phyloP scores from a whole-genome alignment of 1,284 basidiomycete species.

The Microbotryum intermedium region DNA sequence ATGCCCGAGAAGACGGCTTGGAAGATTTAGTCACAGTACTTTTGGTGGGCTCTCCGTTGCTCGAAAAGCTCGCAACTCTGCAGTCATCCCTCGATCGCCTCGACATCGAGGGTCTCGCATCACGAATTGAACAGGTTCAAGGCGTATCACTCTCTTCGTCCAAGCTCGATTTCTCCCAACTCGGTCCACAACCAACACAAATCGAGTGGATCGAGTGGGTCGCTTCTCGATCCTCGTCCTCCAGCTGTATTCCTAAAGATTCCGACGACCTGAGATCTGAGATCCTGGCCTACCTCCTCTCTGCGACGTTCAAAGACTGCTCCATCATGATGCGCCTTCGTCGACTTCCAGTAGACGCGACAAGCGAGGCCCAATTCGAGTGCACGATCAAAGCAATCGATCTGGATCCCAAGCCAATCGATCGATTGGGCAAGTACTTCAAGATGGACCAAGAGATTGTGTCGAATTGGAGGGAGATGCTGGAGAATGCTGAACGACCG shows the following conservation, averaged over 20 bases:
- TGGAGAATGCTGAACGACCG: background rate
- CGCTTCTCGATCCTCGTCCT: slow-evolving; percentile 9
- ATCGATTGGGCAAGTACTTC: slow-evolving; percentile 61
- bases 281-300: slow-evolving; percentile 66
- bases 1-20: no score
- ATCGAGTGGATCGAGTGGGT: slow-evolving; percentile 29
- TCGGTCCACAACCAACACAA: slow-evolving; percentile 31
- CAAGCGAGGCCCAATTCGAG: background rate
- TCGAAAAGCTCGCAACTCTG: slow-evolving; percentile 53
- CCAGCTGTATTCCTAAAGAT: background rate
- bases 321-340: slow-evolving; percentile 60
- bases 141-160: background rate
- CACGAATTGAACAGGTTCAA: background rate
- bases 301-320: slow-evolving; percentile 94
- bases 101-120: slow-evolving; percentile 70
- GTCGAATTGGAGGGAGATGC: slow-evolving; percentile 20
- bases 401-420: slow-evolving; percentile 69
- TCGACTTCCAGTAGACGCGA: background rate
- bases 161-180: background rate
- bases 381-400: slow-evolving; percentile 63
- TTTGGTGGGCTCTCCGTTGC: slow-evolving; percentile 45
- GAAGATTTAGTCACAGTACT: no score
- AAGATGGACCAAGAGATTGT: slow-evolving; percentile 64
- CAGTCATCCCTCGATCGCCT: slow-evolving; percentile 69
- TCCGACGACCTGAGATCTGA: background rate